phyloP scores from a whole-genome alignment of 805 yeast genomes.

The Saccharomyces kudriavzevii region DNA sequence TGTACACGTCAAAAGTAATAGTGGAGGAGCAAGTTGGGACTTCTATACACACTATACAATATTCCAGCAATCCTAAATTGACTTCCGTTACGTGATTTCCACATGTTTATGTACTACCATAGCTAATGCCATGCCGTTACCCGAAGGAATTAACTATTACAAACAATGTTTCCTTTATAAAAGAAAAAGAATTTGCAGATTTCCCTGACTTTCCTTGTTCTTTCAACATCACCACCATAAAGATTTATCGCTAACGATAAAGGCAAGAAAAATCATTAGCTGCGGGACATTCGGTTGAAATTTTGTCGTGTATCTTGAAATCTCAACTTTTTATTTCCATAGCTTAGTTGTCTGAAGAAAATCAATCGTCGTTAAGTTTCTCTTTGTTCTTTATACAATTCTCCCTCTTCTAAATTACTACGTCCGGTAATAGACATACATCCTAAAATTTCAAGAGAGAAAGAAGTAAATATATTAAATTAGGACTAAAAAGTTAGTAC shows the following conservation, averaged over 20 bases:
- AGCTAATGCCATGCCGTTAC: background rate
- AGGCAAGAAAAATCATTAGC: background rate
- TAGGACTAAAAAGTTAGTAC: background rate
- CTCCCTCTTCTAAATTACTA: background rate
- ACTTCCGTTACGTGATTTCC: too few species aligned
- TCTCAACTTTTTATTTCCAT: background rate
- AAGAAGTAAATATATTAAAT: background rate
- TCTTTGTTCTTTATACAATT: background rate
- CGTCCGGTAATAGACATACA: background rate
- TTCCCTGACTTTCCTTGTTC: background rate
- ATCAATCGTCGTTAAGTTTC: background rate
- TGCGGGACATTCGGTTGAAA: background rate
- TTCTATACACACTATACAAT: too few species aligned
- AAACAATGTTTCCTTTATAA: background rate
- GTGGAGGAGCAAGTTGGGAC: too few species aligned
- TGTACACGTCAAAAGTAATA: too few species aligned
- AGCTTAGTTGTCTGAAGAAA: background rate
- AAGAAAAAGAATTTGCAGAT: background rate
- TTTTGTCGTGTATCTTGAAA: background rate
- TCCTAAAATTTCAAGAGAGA: background rate
- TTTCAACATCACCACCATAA: background rate
- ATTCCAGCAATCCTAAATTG: too few species aligned
- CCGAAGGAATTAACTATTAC: background rate
- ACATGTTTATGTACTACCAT: background rate
- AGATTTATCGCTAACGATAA: background rate